Evolutionary conservation across 257 asterid species (phyloP).

Genomic region (Thymus quinquecostatus): DNA sequence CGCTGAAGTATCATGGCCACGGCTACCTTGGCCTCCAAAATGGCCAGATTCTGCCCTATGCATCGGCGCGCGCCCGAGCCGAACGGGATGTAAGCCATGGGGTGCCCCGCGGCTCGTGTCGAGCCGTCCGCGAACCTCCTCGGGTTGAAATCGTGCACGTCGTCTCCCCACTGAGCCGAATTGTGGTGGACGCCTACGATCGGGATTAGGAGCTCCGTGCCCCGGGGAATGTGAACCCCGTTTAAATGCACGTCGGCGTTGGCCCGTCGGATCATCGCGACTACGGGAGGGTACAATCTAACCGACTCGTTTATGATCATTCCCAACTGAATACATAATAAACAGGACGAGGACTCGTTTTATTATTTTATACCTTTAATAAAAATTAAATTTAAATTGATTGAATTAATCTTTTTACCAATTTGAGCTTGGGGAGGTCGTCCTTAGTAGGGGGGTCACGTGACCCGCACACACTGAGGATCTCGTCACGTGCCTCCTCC

Average conservation of each 20-base stretch:
- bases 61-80: conserved; percentile 74
- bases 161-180: conserved; percentile 61
- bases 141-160: conserved; percentile 73
- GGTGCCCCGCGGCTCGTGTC: conserved; percentile 55
- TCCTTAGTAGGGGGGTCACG: conserved; percentile 68
- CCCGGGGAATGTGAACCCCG: conserved; percentile 47
- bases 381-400: too few species aligned
- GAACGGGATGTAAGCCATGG: conserved; percentile 70
- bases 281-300: conserved; percentile 73
- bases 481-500: conserved; percentile 95
- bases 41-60: conserved; percentile 78
- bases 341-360: too few species aligned
- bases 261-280: conserved; percentile 64
- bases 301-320: conserved; percentile 72
- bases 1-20: conserved; percentile 65
- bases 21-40: conserved; percentile 68
- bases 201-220: conserved; percentile 72
- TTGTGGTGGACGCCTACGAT: conserved; percentile 78
- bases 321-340: conserved; percentile 48
- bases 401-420: conserved; percentile 38
- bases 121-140: conserved; percentile 57
- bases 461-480: conserved; percentile 69
- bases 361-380: too few species aligned
- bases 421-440: conserved; percentile 66
- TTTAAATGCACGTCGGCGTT: conserved; percentile 45